Base-by-base conservation (phyloP, 495 filamentous ascomycete genomes). In the Saxophila tyrrhenica region DNA sequence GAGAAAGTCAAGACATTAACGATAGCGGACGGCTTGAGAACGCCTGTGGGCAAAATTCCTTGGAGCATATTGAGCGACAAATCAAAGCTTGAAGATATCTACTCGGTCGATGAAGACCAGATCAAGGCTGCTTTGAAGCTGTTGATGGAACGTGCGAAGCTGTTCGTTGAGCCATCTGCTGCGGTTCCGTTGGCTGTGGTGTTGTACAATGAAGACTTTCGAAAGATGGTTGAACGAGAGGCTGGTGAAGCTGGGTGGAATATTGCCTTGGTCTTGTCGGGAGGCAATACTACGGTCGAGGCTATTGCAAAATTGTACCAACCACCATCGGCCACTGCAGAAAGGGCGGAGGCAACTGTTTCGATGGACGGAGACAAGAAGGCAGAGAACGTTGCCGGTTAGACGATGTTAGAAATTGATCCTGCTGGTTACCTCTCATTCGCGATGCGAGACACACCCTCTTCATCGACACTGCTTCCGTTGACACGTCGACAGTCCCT, bases 271-370 rank as follows among this genome's bases (percentile, higher is more conserved):
- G 81, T 96, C 38, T 76, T 98, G 54, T 89, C 82, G 61, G 92
- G 92, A 10, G 92, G 92, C 1, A 98, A 98, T 77, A 88, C 89
- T 15, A 87, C 80, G 38, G 69, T 95, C 16, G 90, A 94, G 57
- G 81, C 78, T 17, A 72, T 98, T 62, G 75, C 72, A 24, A 79
- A 78, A 70, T 58, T 89, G 54, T 86, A 87, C 69, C 73, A 59
- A 19, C 53, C 52, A 43, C 49, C 51, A 11, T 56, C 56, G 54
- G 54, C 59, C 51, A 35, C 61, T 39, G 67, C 52, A 25, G 66
- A 72, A 48, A 62, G 67, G 63, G 60, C 63, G 38, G 69, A 68
- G 43, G 69, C 62, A 1, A 64, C 65, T 25, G 51, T 71, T 32
- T 69, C 68, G 9, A 56, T 48, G 62, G 55, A 69, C 57, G 73